Evolutionary conservation across 2,329 filamentous ascomycete species (phyloP).

Genomic region (Colletotrichum agaves): DNA sequence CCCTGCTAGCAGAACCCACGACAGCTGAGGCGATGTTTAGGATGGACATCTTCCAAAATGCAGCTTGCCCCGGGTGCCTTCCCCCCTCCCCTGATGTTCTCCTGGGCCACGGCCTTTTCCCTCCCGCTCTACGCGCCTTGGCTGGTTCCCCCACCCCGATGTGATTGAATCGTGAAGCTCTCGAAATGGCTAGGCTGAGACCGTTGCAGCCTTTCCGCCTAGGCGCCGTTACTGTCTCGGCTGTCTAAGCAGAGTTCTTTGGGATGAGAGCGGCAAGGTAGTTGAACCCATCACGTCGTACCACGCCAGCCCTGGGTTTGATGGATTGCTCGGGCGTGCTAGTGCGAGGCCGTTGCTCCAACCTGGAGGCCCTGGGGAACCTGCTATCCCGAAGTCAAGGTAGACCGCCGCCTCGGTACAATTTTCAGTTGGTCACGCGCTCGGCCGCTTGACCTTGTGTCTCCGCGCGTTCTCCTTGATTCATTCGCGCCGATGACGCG

Average conservation of each 20-base stretch:
- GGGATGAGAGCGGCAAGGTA: not conserved
- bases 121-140: conserved; percentile 9
- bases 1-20: conserved; percentile 10
- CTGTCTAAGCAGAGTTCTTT: not conserved
- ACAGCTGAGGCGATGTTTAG: not conserved
- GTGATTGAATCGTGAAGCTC: not conserved
- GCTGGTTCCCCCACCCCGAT: not conserved
- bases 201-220: not conserved
- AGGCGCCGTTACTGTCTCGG: not conserved
- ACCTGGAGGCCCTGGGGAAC: conserved; percentile 2
- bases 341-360: not conserved
- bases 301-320: not conserved
- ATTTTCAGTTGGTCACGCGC: not conserved
- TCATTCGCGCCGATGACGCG: not conserved
- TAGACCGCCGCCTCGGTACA: not conserved
- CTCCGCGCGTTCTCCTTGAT: not conserved
- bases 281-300: not conserved
- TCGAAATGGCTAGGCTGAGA: not conserved
- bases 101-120: not conserved
- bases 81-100: too few species aligned
- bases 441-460: not conserved
- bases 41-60: conserved; percentile 3
- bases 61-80: not conserved
- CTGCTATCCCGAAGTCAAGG: conserved; percentile 6
- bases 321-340: conserved; percentile 1